Conservation (phyloP, 345 rosid genomes). For the rapeseed (Brassica napus) region Da-Ae NC_063442.1:27582501-27583000, state of each 20-base stretch:
- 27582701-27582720: too few species aligned
- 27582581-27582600: conserved; percentile 35
- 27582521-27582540: background rate
- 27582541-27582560: conserved; percentile 35
- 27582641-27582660: background rate
- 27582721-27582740: too few species aligned
- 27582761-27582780: too few species aligned
- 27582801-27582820: background rate
- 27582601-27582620: conserved; percentile 34
- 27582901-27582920: background rate
- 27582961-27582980: background rate
- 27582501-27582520: conserved; percentile 22
- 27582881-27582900: background rate
- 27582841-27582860: background rate
- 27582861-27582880: background rate
- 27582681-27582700: too few species aligned
- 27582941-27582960: background rate
- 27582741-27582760: too few species aligned
- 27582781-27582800: background rate
- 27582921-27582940: background rate
- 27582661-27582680: background rate
- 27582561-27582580: conserved; percentile 14
- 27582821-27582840: background rate
- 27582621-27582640: background rate
- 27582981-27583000: background rate